phyloP scores from a whole-genome alignment of 2,329 filamentous ascomycete species.

The Chalaropsis thielavioides region DNA sequence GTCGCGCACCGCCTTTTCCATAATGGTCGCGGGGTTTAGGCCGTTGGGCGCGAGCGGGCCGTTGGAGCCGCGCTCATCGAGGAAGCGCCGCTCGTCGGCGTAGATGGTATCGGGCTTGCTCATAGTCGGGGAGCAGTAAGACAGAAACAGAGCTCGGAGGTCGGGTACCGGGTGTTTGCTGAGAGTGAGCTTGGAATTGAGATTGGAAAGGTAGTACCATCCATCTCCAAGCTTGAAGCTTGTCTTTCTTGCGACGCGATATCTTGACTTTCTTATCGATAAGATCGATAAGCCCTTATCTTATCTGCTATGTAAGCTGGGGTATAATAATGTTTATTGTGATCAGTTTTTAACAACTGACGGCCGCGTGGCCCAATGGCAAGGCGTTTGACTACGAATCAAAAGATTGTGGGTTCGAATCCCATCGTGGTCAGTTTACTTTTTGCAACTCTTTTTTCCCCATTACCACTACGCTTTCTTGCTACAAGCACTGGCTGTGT shows the following conservation, averaged over 20 bases:
- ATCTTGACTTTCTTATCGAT: slow-evolving; percentile 11
- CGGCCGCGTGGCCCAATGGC: slow-evolving; percentile 17
- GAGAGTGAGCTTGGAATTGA: neutral
- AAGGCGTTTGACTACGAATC: slow-evolving; percentile 18
- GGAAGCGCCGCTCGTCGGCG: slow-evolving; percentile 67
- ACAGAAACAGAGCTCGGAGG: neutral
- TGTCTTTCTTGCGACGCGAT: neutral
- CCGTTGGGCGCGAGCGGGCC: slow-evolving; percentile 67
- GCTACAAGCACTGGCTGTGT: too few relatives aligned
- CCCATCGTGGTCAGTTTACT: slow-evolving; percentile 16
- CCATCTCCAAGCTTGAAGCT: neutral
- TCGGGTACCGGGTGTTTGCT: neutral
- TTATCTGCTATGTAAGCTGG: neutral
- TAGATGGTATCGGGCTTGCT: slow-evolving; percentile 38
- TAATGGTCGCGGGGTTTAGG: slow-evolving; percentile 85
- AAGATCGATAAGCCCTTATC: slow-evolving; percentile 10
- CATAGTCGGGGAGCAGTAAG: slow-evolving; percentile 3
- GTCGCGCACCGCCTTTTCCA: slow-evolving; percentile 91
- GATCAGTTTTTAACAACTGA: neutral
- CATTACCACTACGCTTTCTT: too few relatives aligned
- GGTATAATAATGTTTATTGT: neutral
- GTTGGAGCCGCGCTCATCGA: slow-evolving; percentile 78
- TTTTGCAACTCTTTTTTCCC: neutral
- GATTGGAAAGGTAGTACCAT: neutral
- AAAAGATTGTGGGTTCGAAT: slow-evolving; percentile 18